These are phyloP conservation scores for Nicotiana sylvestris DNA, from an alignment of 257 asterid genomes.

Conservation along the genomic window DNA sequence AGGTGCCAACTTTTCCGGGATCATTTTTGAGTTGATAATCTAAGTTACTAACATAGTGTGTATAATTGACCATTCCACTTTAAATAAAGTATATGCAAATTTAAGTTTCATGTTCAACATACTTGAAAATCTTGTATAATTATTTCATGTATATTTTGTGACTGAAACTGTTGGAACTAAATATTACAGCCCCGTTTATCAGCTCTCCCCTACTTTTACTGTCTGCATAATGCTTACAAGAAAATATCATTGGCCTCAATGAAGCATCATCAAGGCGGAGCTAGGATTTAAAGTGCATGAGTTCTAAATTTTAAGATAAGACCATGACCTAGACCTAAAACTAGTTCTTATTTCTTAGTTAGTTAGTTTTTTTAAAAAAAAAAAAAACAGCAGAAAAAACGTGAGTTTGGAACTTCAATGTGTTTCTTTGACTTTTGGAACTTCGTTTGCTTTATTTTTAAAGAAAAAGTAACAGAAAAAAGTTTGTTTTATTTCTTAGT, in stretches of 20 bases:
- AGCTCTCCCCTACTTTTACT: neutral
- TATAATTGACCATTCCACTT: neutral
- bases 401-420: too few species aligned
- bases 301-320: too few species aligned
- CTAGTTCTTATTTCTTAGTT: too few species aligned
- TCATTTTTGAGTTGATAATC: constrained; percentile 1
- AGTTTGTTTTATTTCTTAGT: too few species aligned
- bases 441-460: too few species aligned
- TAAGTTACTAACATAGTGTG: neutral
- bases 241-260: neutral
- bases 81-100: neutral
- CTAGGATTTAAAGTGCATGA: too few species aligned
- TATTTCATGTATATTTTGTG: constrained; percentile 1
- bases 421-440: too few species aligned
- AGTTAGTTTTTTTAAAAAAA: too few species aligned
- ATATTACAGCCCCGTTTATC: neutral
- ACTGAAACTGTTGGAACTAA: neutral
- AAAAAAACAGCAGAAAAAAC: too few species aligned
- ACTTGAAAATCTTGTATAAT: neutral
- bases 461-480: too few species aligned
- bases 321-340: too few species aligned
- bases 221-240: neutral
- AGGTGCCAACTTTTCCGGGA: neutral
- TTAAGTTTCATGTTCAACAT: neutral
- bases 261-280: too few species aligned